These are phyloP conservation scores for Verticillium longisporum DNA, from an alignment of 2,329 filamentous ascomycete species.

Conservation along the genomic window DNA sequence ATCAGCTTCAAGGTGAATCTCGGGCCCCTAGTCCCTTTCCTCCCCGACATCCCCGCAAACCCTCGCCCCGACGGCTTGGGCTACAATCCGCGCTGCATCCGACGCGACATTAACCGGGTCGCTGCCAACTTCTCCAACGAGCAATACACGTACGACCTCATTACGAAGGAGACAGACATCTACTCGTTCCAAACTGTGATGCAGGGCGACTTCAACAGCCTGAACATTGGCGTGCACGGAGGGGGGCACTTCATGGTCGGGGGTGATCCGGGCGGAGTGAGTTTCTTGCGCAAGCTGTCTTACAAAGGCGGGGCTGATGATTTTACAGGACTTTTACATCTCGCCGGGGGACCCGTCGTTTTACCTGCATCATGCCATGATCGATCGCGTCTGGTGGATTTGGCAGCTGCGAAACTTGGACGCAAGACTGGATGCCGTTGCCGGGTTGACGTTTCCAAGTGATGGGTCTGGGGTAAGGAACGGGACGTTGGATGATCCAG, in stretches of 20 bases:
- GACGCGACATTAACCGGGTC: slow-evolving; percentile 30
- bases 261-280: slow-evolving; percentile 22
- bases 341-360: slow-evolving; percentile 22
- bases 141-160: slow-evolving; percentile 15
- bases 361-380: slow-evolving; percentile 19
- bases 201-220: slow-evolving; percentile 17
- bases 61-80: slow-evolving; percentile 13
- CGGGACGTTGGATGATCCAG: background rate
- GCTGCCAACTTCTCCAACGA: slow-evolving; percentile 12
- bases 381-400: slow-evolving; percentile 20
- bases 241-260: slow-evolving; percentile 31
- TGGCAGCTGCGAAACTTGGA: slow-evolving; percentile 17
- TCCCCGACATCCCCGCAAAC: slow-evolving; percentile 16
- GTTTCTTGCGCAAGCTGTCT: background rate
- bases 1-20: slow-evolving; percentile 26
- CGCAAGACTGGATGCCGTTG: background rate
- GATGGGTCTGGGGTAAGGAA: background rate
- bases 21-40: slow-evolving; percentile 20
- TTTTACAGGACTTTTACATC: slow-evolving; percentile 17
- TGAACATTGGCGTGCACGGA: slow-evolving; percentile 25
- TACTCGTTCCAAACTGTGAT: slow-evolving; percentile 25
- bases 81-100: slow-evolving; percentile 39
- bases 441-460: background rate
- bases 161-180: slow-evolving; percentile 22
- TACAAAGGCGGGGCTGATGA: background rate